A percentile compares a stretch with the other conserved stretches of the same genome.
phyloP scores from a whole-genome alignment of 78 protist species.

The Paratrimastix pyriformis region DNA sequence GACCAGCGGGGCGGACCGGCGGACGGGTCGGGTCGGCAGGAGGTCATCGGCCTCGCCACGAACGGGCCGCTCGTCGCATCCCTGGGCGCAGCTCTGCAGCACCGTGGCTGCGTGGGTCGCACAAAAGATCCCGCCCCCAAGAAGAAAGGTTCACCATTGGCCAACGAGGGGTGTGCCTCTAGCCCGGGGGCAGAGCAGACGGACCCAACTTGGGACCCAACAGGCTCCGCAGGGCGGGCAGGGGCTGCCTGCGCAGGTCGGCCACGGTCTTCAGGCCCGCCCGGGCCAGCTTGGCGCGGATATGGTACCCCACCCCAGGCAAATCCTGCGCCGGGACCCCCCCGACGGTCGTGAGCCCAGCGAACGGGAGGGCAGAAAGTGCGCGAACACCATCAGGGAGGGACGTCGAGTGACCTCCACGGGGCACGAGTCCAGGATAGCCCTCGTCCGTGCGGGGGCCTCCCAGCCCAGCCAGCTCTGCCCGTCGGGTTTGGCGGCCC shows the following conservation, averaged over 20 bases:
- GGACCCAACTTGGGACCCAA: slow-evolving; percentile 6
- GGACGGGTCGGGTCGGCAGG: not conserved
- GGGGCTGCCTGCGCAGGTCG: not conserved
- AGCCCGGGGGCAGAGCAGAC: too few relatives aligned
- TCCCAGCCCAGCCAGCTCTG: not conserved
- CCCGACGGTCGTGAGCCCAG: too few relatives aligned
- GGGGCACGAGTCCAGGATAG: not conserved
- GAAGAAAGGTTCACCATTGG: not conserved
- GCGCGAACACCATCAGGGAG: too few relatives aligned
- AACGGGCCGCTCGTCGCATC: slow-evolving; percentile 19
- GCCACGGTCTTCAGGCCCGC: not conserved
- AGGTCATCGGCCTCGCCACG: not conserved
- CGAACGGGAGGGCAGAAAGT: too few relatives aligned
- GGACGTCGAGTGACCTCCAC: too few relatives aligned
- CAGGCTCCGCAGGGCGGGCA: not conserved
- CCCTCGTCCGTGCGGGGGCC: not conserved
- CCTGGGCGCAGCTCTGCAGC: slow-evolving; percentile 6
- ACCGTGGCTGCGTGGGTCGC: not conserved
- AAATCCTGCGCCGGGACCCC: too few relatives aligned
- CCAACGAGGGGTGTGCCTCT: too few relatives aligned
- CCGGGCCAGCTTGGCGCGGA: not conserved
- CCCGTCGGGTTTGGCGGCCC: slow-evolving; percentile 28
- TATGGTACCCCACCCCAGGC: slow-evolving; percentile 22
- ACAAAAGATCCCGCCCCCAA: slow-evolving; percentile 4
- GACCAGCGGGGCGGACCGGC: too few relatives aligned